phyloP scores from a whole-genome alignment of 1,139 yeast genomes.

The Yamadazyma spencermartinsiae region DNA sequence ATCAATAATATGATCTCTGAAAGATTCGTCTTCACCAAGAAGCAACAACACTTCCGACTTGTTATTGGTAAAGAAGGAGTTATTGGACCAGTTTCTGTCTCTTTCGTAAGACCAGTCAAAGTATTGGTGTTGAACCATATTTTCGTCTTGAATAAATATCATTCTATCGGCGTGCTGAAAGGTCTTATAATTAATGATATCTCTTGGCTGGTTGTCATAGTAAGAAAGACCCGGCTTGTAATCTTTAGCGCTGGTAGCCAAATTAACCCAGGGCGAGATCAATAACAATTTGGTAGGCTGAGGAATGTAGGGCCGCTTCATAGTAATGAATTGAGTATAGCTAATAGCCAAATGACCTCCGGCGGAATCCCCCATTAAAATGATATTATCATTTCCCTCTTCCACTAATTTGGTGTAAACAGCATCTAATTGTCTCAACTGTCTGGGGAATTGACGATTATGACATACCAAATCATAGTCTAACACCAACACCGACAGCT shows the following conservation, averaged over 20 bases:
- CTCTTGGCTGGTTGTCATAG: slow-evolving; percentile 33
- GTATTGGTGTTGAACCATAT: slow-evolving; percentile 12
- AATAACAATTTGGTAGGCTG: slow-evolving; percentile 35
- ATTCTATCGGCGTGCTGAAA: slow-evolving; percentile 8
- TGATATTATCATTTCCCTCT: slow-evolving; percentile 32
- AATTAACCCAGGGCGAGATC: slow-evolving; percentile 42
- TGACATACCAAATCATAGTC: slow-evolving; percentile 40
- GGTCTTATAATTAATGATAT: slow-evolving; percentile 26
- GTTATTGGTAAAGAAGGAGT: slow-evolving; percentile 31
- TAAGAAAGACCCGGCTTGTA: slow-evolving; percentile 32
- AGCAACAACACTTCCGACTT: slow-evolving; percentile 31
- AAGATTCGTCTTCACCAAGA: slow-evolving; percentile 45
- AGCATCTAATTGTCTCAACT: slow-evolving; percentile 33
- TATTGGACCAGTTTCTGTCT: slow-evolving; percentile 33
- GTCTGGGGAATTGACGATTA: slow-evolving; percentile 37
- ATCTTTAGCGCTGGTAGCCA: slow-evolving; percentile 11
- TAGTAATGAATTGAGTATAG: slow-evolving; percentile 29
- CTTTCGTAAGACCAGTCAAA: slow-evolving; percentile 18
- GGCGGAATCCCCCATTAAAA: slow-evolving; percentile 43
- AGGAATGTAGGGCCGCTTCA: slow-evolving; percentile 13
- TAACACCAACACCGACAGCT: slow-evolving; percentile 32
- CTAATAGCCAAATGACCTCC: slow-evolving; percentile 40
- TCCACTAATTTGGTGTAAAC: slow-evolving; percentile 29
- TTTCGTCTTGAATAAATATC: slow-evolving; percentile 9
- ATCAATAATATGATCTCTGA: slow-evolving; percentile 41